phyloP scores from a whole-genome alignment of 305 asterid species.

The Solanum aculeatissimum region DNA sequence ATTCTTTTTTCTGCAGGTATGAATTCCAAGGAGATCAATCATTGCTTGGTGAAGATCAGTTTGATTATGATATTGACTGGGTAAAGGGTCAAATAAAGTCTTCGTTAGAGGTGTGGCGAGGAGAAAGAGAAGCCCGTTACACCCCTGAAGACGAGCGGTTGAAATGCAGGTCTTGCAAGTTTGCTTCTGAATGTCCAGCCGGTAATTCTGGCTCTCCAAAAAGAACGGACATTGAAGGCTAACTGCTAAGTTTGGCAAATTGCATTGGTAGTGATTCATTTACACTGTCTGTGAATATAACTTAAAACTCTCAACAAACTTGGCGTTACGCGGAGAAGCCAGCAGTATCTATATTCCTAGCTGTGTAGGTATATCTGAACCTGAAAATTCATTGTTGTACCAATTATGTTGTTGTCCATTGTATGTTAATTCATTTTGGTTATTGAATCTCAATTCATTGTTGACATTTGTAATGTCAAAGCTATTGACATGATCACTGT shows the following conservation, averaged over 20 bases:
- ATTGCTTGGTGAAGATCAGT: slow-evolving; percentile 60
- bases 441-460: background rate
- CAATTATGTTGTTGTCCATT: background rate
- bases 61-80: slow-evolving; percentile 45
- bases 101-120: slow-evolving; percentile 67
- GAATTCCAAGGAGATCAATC: slow-evolving; percentile 79
- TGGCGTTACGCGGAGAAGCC: background rate
- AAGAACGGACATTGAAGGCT: background rate
- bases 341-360: background rate
- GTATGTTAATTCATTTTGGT: background rate
- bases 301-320: background rate
- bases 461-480: background rate
- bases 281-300: background rate
- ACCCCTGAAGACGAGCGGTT: slow-evolving; percentile 69
- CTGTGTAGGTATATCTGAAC: slow-evolving; percentile 39
- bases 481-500: background rate
- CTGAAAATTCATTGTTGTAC: slow-evolving; percentile 53
- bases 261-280: background rate
- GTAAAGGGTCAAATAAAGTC: slow-evolving; percentile 48
- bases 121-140: slow-evolving; percentile 56
- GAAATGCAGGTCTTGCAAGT: slow-evolving; percentile 71
- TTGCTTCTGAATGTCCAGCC: slow-evolving; percentile 38
- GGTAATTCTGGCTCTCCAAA: slow-evolving; percentile 16
- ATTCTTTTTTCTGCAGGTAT: slow-evolving; percentile 28
- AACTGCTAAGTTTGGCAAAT: background rate